Percentiles rank a stretch among this genome's conserved stretches.
Evolutionary conservation across 1,139 yeast species (phyloP).

Genomic region (Geotrichum reessii): DNA sequence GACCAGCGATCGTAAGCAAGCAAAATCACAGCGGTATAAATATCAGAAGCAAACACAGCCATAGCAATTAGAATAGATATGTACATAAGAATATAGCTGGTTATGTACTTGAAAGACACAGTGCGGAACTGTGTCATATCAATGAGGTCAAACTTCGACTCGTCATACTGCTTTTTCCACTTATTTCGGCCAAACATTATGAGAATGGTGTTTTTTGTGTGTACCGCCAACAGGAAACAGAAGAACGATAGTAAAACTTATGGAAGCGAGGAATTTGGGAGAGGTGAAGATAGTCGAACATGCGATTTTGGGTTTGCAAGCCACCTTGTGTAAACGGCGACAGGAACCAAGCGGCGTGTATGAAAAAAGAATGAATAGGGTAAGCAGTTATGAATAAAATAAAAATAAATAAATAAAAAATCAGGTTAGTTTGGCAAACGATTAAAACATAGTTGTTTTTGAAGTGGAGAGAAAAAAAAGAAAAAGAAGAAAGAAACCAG

Average conservation of each 20-base stretch:
- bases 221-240: neutral
- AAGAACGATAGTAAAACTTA: neutral
- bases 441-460: too few relatives aligned
- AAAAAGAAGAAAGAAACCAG: too few relatives aligned
- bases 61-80: slow-evolving; percentile 48
- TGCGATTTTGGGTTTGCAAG: neutral
- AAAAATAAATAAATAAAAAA: too few relatives aligned
- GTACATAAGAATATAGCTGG: slow-evolving; percentile 51
- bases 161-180: slow-evolving; percentile 30
- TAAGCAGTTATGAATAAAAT: neutral
- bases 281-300: neutral
- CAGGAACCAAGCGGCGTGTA: neutral
- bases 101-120: slow-evolving; percentile 47
- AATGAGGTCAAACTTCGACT: slow-evolving; percentile 28
- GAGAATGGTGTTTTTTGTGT: neutral
- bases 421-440: too few relatives aligned
- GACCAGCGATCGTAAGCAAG: slow-evolving; percentile 77
- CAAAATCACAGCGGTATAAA: slow-evolving; percentile 72
- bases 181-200: slow-evolving; percentile 20
- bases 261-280: neutral
- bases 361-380: neutral
- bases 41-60: slow-evolving; percentile 62
- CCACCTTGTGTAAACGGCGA: neutral
- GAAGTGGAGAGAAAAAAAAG: too few relatives aligned
- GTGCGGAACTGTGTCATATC: slow-evolving; percentile 51